Conservation (phyloP, 352 stramenopile species). For the Saprolegnia diclina region DNA sequence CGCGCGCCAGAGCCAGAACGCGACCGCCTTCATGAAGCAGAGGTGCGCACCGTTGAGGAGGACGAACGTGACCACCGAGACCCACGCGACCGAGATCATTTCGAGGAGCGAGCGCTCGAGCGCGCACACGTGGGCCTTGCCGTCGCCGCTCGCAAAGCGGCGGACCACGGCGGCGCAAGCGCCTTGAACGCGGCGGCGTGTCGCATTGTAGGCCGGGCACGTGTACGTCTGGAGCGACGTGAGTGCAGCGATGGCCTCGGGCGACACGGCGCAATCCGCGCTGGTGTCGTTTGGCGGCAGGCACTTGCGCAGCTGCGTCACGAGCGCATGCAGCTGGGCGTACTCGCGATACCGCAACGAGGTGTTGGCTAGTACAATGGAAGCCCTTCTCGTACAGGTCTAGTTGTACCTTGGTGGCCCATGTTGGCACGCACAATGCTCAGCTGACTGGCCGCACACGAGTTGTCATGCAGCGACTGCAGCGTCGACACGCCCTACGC, state of each 20-base stretch:
- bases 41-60: not conserved
- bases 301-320: slow-evolving; percentile 14
- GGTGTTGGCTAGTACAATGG: slow-evolving; percentile 4
- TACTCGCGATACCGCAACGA: slow-evolving; percentile 1
- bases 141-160: not conserved
- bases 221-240: not conserved
- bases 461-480: slow-evolving; percentile 7
- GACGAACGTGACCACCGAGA: slow-evolving; percentile 5
- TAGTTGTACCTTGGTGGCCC: not conserved
- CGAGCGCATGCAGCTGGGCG: not conserved
- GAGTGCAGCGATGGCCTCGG: not conserved
- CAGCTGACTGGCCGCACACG: slow-evolving; percentile 1
- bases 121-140: slow-evolving; percentile 7
- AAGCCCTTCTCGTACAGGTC: not conserved
- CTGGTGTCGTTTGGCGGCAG: not conserved
- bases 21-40: not conserved
- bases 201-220: not conserved
- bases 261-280: not conserved
- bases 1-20: slow-evolving; percentile 8
- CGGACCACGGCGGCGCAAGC: not conserved
- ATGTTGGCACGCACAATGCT: not conserved
- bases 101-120: slow-evolving; percentile 7
- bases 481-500: not conserved
- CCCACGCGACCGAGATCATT: not conserved
- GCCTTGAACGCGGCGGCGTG: not conserved